phyloP scores from a whole-genome alignment of 257 asterid species.

The Avicennia marina region DNA sequence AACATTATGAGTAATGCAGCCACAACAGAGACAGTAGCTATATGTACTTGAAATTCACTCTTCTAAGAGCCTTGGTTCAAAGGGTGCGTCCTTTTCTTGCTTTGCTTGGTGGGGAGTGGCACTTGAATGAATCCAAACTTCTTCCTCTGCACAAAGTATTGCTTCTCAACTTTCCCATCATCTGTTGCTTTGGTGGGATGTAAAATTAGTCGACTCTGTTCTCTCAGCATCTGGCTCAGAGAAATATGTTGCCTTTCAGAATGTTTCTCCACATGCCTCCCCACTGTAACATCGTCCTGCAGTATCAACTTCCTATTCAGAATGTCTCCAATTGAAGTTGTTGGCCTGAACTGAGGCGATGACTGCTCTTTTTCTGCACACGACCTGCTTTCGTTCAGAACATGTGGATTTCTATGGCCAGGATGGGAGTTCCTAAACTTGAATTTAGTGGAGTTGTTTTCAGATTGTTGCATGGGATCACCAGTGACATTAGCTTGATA shows the following conservation, averaged over 20 bases:
- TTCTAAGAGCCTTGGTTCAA: too few relatives aligned
- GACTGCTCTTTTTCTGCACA: constrained; percentile 21
- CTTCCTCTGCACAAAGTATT: constrained; percentile 46
- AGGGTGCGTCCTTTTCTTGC: constrained; percentile 51
- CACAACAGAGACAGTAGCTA: too few relatives aligned
- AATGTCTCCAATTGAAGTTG: constrained; percentile 53
- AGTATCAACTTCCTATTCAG: constrained; percentile 44
- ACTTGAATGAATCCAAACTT: constrained; percentile 72
- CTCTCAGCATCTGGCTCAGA: constrained; percentile 63
- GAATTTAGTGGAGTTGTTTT: constrained; percentile 23
- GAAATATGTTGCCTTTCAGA: constrained; percentile 43
- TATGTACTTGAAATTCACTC: too few relatives aligned
- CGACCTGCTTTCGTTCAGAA: constrained; percentile 20
- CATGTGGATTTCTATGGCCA: constrained; percentile 22
- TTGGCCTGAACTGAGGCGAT: constrained; percentile 32
- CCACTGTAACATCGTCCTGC: constrained; percentile 39
- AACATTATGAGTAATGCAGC: background rate
- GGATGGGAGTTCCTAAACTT: constrained; percentile 48
- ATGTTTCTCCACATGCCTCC: constrained; percentile 36
- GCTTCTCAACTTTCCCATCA: constrained; percentile 38
- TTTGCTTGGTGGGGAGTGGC: constrained; percentile 39
- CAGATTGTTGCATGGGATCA: constrained; percentile 12
- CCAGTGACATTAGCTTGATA: background rate
- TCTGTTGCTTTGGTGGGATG: constrained; percentile 32
- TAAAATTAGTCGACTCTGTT: constrained; percentile 52